Percentiles rank a stretch among this genome's conserved stretches.
Conservation (phyloP, 106 monocot genomes). For the Dioscorea zingiberensis region DNA sequence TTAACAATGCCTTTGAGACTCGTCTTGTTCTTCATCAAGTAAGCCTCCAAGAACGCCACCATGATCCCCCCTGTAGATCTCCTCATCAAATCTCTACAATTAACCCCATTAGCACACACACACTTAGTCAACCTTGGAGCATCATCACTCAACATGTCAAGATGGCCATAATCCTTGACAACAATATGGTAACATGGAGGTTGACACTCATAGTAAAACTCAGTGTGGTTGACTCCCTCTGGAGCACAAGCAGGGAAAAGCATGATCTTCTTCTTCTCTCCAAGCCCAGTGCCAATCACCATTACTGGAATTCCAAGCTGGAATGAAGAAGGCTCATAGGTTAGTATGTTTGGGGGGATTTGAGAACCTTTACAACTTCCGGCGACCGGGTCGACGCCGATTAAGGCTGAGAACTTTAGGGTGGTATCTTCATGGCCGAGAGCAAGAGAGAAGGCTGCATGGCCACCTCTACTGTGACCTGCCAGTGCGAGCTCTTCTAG, state of each 20-base stretch:
- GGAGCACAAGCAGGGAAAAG: constrained; percentile 27
- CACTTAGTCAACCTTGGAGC: constrained; percentile 18
- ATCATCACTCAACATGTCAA: constrained; percentile 28
- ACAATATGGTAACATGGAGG: constrained; percentile 28
- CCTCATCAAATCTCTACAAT: constrained; percentile 32
- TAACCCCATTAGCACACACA: constrained; percentile 16
- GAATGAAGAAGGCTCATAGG: constrained; percentile 15
- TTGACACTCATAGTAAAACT: constrained; percentile 32
- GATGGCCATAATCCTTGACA: constrained; percentile 22
- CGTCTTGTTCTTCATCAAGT: neutral
- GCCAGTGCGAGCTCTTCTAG: constrained; percentile 18
- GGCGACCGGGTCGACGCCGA: constrained; percentile 39
- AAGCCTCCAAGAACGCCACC: constrained; percentile 23
- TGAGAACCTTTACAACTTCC: constrained; percentile 7
- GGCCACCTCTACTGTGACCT: constrained; percentile 45
- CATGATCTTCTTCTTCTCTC: constrained; percentile 10
- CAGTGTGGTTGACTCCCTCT: constrained; percentile 24
- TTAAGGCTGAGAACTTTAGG: constrained; percentile 21
- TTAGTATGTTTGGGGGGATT: constrained; percentile 24
- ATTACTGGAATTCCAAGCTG: constrained; percentile 21
- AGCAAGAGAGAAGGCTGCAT: constrained; percentile 32
- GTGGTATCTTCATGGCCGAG: constrained; percentile 21
- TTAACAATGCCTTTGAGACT: neutral
- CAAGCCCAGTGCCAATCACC: constrained; percentile 34
- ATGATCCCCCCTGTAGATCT: constrained; percentile 16